phyloP scores from a whole-genome alignment of 169 alveolate genomes.

The Plasmodium yoelii region DNA sequence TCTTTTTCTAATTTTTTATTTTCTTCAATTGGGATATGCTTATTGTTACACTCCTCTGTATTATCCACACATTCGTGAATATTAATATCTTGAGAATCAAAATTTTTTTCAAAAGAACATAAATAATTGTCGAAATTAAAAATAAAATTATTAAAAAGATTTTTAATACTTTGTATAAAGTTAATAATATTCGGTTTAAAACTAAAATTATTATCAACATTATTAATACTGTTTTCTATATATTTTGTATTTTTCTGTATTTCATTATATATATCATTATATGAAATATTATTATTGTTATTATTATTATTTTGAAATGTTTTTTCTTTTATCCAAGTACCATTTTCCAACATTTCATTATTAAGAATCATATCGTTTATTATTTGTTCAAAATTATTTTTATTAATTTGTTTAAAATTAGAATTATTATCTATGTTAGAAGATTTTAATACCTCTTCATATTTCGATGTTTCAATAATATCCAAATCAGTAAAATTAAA shows the following conservation, averaged over 20 bases:
- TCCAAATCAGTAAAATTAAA: constrained; percentile 43
- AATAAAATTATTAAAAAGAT: constrained; percentile 46
- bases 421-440: not conserved
- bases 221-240: constrained; percentile 28
- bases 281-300: constrained; percentile 5
- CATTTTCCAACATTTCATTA: constrained; percentile 7
- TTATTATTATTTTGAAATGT: constrained; percentile 23
- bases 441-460: constrained; percentile 33
- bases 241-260: constrained; percentile 20
- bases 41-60: not conserved
- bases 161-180: constrained; percentile 27
- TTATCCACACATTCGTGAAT: not conserved
- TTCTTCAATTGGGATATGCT: not conserved
- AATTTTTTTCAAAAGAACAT: constrained; percentile 55
- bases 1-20: too few species aligned
- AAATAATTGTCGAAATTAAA: constrained; percentile 63
- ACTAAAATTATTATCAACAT: constrained; percentile 12
- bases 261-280: constrained; percentile 23
- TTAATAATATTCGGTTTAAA: constrained; percentile 69
- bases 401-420: constrained; percentile 20
- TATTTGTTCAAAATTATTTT: constrained; percentile 30
- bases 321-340: constrained; percentile 56
- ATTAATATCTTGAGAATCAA: not conserved
- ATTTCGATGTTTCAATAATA: constrained; percentile 36
- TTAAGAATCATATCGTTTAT: constrained; percentile 16